Evolutionary conservation across 2,329 filamentous ascomycete species (phyloP).

Genomic region (Botrytis deweyae): DNA sequence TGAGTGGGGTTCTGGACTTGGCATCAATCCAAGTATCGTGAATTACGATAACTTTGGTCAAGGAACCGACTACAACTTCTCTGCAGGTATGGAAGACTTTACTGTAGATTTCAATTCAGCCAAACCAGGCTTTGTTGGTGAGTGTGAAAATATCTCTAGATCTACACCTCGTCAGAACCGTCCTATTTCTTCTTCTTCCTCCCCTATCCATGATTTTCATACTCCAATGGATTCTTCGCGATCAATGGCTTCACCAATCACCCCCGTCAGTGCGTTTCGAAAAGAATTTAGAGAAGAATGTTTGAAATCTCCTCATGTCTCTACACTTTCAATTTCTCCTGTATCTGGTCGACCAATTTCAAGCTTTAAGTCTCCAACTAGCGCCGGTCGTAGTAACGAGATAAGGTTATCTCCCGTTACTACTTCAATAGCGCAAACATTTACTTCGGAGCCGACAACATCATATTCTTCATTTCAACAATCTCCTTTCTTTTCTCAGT

Average conservation of each 20-base stretch:
- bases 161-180: slow-evolving; percentile 35
- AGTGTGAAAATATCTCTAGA: slow-evolving; percentile 44
- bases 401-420: slow-evolving; percentile 30
- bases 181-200: slow-evolving; percentile 34
- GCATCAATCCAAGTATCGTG: slow-evolving; percentile 38
- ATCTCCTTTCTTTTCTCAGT: slow-evolving; percentile 53
- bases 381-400: slow-evolving; percentile 30
- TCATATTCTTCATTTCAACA: slow-evolving; percentile 33
- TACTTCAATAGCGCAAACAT: slow-evolving; percentile 24
- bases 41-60: slow-evolving; percentile 34
- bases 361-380: slow-evolving; percentile 31
- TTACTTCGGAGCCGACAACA: slow-evolving; percentile 27
- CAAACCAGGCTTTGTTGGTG: slow-evolving; percentile 47
- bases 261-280: slow-evolving; percentile 31
- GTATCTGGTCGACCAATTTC: slow-evolving; percentile 34
- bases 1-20: slow-evolving; percentile 38
- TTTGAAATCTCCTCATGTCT: slow-evolving; percentile 42
- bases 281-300: slow-evolving; percentile 29
- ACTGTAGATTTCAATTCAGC: slow-evolving; percentile 42
- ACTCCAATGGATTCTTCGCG: slow-evolving; percentile 29
- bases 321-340: slow-evolving; percentile 40
- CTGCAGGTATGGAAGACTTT: slow-evolving; percentile 41
- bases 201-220: slow-evolving; percentile 34
- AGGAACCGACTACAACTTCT: slow-evolving; percentile 37
- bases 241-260: slow-evolving; percentile 35